Conservation (phyloP, 306 rosid species). For the Mucuna pruriens region DNA sequence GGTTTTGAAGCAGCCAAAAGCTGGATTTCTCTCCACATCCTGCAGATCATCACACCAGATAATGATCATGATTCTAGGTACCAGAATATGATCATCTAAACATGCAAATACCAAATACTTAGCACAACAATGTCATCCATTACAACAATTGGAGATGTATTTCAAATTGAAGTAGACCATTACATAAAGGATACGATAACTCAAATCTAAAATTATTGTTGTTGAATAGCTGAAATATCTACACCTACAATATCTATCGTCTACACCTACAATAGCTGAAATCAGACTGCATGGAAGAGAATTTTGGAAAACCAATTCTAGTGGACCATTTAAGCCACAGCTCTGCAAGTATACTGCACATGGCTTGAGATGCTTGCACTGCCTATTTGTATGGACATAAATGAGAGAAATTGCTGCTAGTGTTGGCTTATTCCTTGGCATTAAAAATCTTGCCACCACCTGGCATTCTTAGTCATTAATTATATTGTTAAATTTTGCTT, state of each 20-base stretch:
- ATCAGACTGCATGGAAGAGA: background rate
- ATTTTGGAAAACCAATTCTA: background rate
- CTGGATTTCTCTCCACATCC: constrained; percentile 99
- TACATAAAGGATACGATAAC: background rate
- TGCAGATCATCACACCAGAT: constrained; percentile 45
- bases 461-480: background rate
- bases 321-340: background rate
- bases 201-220: background rate
- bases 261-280: background rate
- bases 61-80: constrained; percentile 28
- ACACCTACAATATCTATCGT: too few relatives aligned
- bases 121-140: constrained; percentile 13
- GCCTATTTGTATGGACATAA: background rate
- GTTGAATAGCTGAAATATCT: too few relatives aligned
- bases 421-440: background rate
- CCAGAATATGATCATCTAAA: constrained; percentile 24
- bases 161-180: constrained; percentile 28
- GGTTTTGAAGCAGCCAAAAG: constrained; percentile 94
- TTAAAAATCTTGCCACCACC: background rate
- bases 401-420: background rate
- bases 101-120: constrained; percentile 12
- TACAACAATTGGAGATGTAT: background rate
- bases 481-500: background rate
- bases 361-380: background rate
- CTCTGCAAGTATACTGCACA: background rate